phyloP scores from a whole-genome alignment of 106 monocot species.

The Gastrodia elata region DNA sequence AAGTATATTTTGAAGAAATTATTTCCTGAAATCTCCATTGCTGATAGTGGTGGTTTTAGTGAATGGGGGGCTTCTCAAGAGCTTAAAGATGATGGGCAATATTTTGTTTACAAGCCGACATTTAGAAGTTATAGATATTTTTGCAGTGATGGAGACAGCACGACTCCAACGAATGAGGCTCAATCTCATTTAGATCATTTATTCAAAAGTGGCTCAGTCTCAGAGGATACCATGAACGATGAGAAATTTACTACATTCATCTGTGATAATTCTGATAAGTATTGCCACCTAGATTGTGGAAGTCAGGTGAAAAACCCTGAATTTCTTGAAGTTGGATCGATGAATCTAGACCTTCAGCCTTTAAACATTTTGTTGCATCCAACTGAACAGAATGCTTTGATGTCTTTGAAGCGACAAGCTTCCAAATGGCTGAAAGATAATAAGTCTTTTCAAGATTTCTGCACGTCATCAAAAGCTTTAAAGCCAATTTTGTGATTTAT shows the following conservation, averaged over 20 bases:
- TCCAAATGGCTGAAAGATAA: conserved; percentile 43
- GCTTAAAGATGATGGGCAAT: conserved; percentile 26
- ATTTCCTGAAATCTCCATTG: conserved; percentile 38
- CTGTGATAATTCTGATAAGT: conserved; percentile 30
- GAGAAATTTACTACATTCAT: conserved; percentile 50
- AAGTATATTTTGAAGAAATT: conserved; percentile 17
- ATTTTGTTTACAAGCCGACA: conserved; percentile 41
- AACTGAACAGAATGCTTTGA: conserved; percentile 31
- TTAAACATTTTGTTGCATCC: conserved; percentile 14
- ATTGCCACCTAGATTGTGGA: conserved; percentile 5
- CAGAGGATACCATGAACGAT: conserved; percentile 17
- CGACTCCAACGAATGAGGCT: conserved; percentile 8
- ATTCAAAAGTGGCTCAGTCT: neutral
- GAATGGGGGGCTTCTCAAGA: conserved; percentile 20
- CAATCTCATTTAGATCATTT: conserved; percentile 1
- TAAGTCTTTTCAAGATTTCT: conserved; percentile 61
- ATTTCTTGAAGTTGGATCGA: conserved; percentile 39
- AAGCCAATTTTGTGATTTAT: conserved; percentile 1
- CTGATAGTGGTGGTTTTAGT: conserved; percentile 15
- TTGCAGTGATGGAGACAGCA: neutral
- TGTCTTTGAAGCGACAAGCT: conserved; percentile 41
- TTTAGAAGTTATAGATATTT: neutral
- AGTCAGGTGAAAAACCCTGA: conserved; percentile 9
- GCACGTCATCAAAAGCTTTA: conserved; percentile 26
- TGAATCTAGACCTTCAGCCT: conserved; percentile 45